Conservation (phyloP, 106 monocot species). For the Posidonia australis region DNA sequence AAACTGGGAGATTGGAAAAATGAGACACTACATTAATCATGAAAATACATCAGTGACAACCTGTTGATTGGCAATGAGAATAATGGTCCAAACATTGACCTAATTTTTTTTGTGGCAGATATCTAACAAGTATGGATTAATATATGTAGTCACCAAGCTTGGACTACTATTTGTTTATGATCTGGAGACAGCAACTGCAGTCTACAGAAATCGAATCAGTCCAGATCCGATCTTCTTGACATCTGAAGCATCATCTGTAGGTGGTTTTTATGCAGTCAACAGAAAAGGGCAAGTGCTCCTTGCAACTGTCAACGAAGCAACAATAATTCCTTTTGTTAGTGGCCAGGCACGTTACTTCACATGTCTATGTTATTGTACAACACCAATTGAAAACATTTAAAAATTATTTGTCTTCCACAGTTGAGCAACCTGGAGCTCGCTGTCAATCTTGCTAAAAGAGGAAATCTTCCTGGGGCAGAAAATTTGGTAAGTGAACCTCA, state of each 20-base stretch:
- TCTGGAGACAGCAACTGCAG: constrained; percentile 90
- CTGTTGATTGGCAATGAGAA: neutral
- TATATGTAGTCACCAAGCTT: constrained; percentile 97
- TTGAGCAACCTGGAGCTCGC: constrained; percentile 97
- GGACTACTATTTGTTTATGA: constrained; percentile 97
- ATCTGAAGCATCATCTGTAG: constrained; percentile 65
- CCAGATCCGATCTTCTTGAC: constrained; percentile 98
- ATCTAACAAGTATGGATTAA: constrained; percentile 78
- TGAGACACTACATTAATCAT: no score
- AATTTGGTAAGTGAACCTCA: constrained; percentile 52
- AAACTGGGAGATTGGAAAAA: no score
- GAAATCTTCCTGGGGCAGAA: constrained; percentile 96
- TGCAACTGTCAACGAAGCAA: constrained; percentile 97
- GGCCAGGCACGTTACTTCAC: constrained; percentile 56
- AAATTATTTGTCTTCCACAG: constrained; percentile 19
- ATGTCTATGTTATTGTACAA: neutral
- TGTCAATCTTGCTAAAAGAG: constrained; percentile 93
- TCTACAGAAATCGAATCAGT: constrained; percentile 95
- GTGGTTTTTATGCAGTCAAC: constrained; percentile 94
- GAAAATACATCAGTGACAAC: neutral
- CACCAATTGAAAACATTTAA: neutral
- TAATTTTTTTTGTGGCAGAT: constrained; percentile 41
- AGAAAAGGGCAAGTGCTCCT: constrained; percentile 92
- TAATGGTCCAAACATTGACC: neutral
- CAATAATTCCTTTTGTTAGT: constrained; percentile 83